A percentile compares a stretch with the other conserved stretches of the same genome.
Evolutionary conservation across 2,329 filamentous ascomycete species (phyloP).

Genomic region (Epichloe hybrida): DNA sequence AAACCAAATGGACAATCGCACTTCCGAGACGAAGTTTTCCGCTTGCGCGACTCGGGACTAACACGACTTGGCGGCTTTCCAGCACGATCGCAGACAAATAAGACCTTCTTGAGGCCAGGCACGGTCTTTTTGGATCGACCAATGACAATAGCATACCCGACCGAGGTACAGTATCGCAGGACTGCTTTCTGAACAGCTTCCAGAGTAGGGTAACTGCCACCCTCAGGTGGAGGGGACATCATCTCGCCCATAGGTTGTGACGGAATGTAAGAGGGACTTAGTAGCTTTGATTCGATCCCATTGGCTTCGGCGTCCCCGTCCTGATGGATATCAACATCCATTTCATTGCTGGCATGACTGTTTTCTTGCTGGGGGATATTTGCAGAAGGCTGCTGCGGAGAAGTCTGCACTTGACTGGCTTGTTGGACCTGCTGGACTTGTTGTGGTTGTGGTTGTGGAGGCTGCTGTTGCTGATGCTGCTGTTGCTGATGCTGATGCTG

Average conservation of each 20-base stretch:
- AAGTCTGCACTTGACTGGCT: slow-evolving; percentile 18
- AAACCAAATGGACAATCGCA: slow-evolving; percentile 59
- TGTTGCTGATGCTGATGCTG: slow-evolving; percentile 14
- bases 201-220: slow-evolving; percentile 49
- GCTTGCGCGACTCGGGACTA: slow-evolving; percentile 50
- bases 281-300: slow-evolving; percentile 32
- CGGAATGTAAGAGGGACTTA: slow-evolving; percentile 36
- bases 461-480: slow-evolving; percentile 10
- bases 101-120: slow-evolving; percentile 51
- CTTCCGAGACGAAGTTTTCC: slow-evolving; percentile 54
- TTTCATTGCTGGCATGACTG: slow-evolving; percentile 30
- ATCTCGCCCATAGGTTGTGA: slow-evolving; percentile 41
- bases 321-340: slow-evolving; percentile 38
- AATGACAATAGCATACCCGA: slow-evolving; percentile 56
- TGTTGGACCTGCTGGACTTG: slow-evolving; percentile 19
- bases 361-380: slow-evolving; percentile 27
- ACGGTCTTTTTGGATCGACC: slow-evolving; percentile 56
- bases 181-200: slow-evolving; percentile 53
- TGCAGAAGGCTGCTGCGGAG: slow-evolving; percentile 19
- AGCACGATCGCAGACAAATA: slow-evolving; percentile 53
- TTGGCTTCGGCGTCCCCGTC: slow-evolving; percentile 33
- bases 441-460: slow-evolving; percentile 12
- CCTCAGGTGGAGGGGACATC: slow-evolving; percentile 51
- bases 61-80: slow-evolving; percentile 48
- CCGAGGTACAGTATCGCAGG: slow-evolving; percentile 50